These are phyloP conservation scores for Turritis glabra DNA, from an alignment of 345 rosid species.

Conservation along the genomic window DNA sequence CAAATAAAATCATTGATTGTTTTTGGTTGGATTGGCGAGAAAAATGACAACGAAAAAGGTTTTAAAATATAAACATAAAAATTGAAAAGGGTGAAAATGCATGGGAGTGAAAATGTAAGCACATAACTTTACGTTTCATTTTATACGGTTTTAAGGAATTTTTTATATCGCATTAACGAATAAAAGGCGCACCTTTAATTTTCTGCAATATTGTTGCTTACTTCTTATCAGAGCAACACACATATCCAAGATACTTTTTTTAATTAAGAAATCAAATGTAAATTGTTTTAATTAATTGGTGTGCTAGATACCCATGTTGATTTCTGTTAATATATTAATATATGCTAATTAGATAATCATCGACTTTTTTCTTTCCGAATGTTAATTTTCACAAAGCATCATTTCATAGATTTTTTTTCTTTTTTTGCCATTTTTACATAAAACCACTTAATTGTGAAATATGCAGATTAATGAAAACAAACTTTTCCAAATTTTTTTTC, in stretches of 20 bases:
- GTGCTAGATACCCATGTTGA: background rate
- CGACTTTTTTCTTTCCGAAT: background rate
- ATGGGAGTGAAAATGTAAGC: conserved; percentile 28
- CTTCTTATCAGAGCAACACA: background rate
- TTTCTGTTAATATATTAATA: background rate
- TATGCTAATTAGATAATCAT: background rate
- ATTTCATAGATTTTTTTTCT: background rate
- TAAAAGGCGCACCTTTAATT: conserved; percentile 3
- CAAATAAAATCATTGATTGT: conserved; percentile 6
- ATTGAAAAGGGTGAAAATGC: conserved; percentile 10
- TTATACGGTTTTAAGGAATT: conserved; percentile 6
- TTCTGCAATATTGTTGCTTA: background rate
- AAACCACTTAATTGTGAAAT: background rate
- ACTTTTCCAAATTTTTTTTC: no score
- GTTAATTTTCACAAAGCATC: background rate
- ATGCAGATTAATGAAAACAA: no score
- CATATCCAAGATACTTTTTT: background rate
- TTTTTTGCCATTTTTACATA: background rate
- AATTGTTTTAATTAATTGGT: background rate
- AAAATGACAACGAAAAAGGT: conserved; percentile 1
- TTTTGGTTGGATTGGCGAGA: background rate
- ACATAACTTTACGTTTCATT: conserved; percentile 24
- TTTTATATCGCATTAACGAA: background rate
- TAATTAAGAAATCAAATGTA: background rate
- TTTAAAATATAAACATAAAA: background rate